Evolutionary conservation across 768 basidiomycete species (phyloP).

Genomic region (Suillus luteus): DNA sequence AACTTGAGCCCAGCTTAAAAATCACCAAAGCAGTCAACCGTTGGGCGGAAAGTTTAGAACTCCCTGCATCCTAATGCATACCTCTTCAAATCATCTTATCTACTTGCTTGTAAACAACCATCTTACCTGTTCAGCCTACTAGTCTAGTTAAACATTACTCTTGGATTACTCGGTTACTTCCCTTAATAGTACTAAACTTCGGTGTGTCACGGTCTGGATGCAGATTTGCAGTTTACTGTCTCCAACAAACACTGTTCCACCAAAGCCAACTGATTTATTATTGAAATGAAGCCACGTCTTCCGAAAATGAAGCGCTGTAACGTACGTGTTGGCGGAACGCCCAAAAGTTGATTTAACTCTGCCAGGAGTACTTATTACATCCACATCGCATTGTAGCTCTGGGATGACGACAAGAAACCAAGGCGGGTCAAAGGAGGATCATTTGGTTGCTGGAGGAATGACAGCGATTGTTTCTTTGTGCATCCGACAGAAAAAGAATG

Average conservation of each 20-base stretch:
- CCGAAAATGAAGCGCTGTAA: conserved; percentile 32
- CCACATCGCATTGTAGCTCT: conserved; percentile 22
- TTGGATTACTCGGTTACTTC: not conserved
- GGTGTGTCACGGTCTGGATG: not conserved
- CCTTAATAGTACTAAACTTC: conserved; percentile 5
- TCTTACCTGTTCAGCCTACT: not conserved
- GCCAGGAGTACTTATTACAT: not conserved
- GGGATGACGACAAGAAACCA: conserved; percentile 30
- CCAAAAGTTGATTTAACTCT: not conserved
- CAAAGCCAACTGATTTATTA: not conserved
- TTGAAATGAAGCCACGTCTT: not conserved
- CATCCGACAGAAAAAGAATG: conserved; percentile 37
- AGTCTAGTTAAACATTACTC: not conserved
- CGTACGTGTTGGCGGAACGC: conserved; percentile 22
- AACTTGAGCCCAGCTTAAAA: not conserved
- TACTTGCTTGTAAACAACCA: not conserved
- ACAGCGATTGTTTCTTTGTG: conserved; percentile 29
- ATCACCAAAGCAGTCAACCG: conserved; percentile 1
- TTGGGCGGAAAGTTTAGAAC: not conserved
- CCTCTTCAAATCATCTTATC: not conserved
- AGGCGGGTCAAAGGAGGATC: conserved; percentile 24
- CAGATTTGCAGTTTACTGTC: too few species aligned
- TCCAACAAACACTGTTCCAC: not conserved
- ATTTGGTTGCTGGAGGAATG: conserved; percentile 25
- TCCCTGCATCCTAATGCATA: not conserved